phyloP scores from a whole-genome alignment of 768 basidiomycete genomes.

The Macrolepiota fuliginosa region DNA sequence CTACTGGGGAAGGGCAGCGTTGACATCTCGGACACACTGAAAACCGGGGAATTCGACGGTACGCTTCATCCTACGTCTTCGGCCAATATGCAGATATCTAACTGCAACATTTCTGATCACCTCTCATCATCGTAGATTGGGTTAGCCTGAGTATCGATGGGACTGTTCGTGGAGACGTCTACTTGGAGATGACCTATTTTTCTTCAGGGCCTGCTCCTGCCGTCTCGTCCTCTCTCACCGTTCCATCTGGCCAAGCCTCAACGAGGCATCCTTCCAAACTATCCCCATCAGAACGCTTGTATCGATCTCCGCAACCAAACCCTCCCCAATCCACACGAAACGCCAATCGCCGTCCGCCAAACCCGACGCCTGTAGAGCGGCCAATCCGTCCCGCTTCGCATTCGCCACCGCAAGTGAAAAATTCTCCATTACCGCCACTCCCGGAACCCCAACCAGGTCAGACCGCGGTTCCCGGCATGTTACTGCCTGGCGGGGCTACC shows the following conservation, averaged over 20 bases:
- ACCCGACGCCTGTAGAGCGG: constrained; percentile 2
- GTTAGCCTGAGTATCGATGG: constrained; percentile 37
- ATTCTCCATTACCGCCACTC: constrained; percentile 39
- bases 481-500: constrained; percentile 21
- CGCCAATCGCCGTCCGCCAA: constrained; percentile 9
- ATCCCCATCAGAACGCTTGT: constrained; percentile 46
- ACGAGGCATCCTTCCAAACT: constrained; percentile 54
- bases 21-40: constrained; percentile 75
- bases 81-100: not conserved
- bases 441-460: constrained; percentile 23
- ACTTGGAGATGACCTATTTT: constrained; percentile 93
- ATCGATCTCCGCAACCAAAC: constrained; percentile 32
- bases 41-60: constrained; percentile 92
- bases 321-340: constrained; percentile 19
- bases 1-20: constrained; percentile 74
- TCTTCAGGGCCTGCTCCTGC: constrained; percentile 60
- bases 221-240: constrained; percentile 13
- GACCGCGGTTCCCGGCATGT: constrained; percentile 1
- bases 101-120: not conserved
- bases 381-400: not conserved
- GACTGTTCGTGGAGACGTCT: constrained; percentile 77
- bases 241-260: constrained; percentile 26
- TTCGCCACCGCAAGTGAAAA: constrained; percentile 18
- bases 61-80: constrained; percentile 23
- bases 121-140: constrained; percentile 26